Evolutionary conservation across 1,284 basidiomycete species (phyloP).

Genomic region (Tylopilus sp.): DNA sequence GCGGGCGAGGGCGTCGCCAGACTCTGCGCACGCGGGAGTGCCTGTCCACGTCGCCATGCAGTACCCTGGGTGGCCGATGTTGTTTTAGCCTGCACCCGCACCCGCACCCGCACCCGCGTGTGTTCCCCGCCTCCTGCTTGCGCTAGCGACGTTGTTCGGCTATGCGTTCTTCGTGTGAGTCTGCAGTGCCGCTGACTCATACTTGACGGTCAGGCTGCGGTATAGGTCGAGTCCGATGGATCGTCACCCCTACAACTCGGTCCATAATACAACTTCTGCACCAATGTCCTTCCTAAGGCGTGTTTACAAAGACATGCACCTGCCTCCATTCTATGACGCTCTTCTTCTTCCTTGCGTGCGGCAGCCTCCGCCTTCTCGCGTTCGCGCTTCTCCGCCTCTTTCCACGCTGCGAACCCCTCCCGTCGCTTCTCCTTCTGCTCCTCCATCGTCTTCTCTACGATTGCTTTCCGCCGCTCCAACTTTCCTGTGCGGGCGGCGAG

Average conservation of each 20-base stretch:
- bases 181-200: no score
- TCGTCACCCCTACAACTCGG: no score
- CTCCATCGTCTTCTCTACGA: constrained; percentile 70
- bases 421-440: constrained; percentile 82
- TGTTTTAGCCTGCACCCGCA: constrained; percentile 29
- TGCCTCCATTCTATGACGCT: constrained; percentile 46
- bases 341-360: constrained; percentile 46
- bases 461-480: constrained; percentile 59
- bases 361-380: constrained; percentile 45
- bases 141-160: constrained; percentile 56
- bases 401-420: constrained; percentile 49
- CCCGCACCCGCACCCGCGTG: constrained; percentile 32
- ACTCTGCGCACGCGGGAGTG: constrained; percentile 34
- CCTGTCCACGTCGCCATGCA: constrained; percentile 22
- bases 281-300: no score
- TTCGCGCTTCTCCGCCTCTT: constrained; percentile 57
- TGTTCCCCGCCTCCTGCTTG: constrained; percentile 77
- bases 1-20: constrained; percentile 29
- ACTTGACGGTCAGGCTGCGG: no score
- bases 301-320: constrained; percentile 8
- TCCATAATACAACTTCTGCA: no score
- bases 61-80: constrained; percentile 1
- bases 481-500: constrained; percentile 68
- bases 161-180: constrained; percentile 59
- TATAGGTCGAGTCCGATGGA: no score